Evolutionary conservation across 2,329 filamentous ascomycete species (phyloP), one percentile per base, ranked within the genome.

Genomic region (Myriangium duriaei): DNA sequence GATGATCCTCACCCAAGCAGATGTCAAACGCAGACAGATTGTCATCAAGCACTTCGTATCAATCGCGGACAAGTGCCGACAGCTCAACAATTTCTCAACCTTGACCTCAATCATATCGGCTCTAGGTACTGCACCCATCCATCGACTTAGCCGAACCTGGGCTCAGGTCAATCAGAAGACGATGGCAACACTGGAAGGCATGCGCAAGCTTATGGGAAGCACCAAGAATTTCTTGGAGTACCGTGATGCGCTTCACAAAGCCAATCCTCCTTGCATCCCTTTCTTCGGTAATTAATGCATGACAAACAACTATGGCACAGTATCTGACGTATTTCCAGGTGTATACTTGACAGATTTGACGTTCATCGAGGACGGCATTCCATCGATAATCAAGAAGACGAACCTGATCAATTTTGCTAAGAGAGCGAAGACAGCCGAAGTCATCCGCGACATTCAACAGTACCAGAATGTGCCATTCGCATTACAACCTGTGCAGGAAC

Each of bases 181-280:
- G 2, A 79, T 80, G 47, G 68, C 72, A 10, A 76, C 81, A 5
- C 64, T 98, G 26, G 91, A 98, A 60, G 79, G 75, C 34, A 94
- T 98, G 86, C 81, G 88, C 39, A 80, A 79, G 48, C 71, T 96
- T 40, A 98, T 98, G 86, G 84, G 82, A 14, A 95, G 86, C 60
- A 94, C 86, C 32, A 95, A 93, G 67, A 98, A 98, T 61, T 98
- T 96, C 66, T 82, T 82, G 51, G 87, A 95, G 60, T 98, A 98
- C 60, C 76, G 91, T 57, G 91, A 96, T 56, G 79, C 85, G 17
- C 67, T 98, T 39, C 88, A 95, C 65, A 79, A 80, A 39, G 86
- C 88, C 16, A 94, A 94, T 51, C 91, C 91, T 12, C 91, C 91
- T 10, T 98, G 91, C 58, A 96, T 96, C 56, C 91, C 91, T 4